These are phyloP conservation scores for Emergomyces orientalis DNA, from an alignment of 2,329 filamentous ascomycete genomes.

Conservation along the genomic window DNA sequence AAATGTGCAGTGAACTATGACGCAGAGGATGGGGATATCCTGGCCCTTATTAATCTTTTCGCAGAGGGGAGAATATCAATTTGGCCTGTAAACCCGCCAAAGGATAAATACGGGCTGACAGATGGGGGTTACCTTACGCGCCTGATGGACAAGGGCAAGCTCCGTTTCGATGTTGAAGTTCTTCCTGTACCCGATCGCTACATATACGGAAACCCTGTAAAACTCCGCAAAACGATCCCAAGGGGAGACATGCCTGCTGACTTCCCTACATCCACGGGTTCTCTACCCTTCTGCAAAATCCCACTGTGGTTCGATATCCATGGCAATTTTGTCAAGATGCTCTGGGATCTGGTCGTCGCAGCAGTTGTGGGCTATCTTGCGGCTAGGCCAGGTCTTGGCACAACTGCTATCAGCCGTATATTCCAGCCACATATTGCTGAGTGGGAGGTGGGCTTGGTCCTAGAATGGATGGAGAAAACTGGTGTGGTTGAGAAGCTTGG, in stretches of 20 bases:
- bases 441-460: slow-evolving; percentile 36
- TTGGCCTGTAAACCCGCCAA: slow-evolving; percentile 32
- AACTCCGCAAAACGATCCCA: slow-evolving; percentile 22
- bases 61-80: slow-evolving; percentile 29
- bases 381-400: slow-evolving; percentile 33
- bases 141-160: slow-evolving; percentile 36
- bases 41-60: slow-evolving; percentile 37
- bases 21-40: slow-evolving; percentile 37
- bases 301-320: slow-evolving; percentile 45
- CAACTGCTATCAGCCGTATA: slow-evolving; percentile 28
- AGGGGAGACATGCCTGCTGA: slow-evolving; percentile 16
- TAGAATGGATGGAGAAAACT: slow-evolving; percentile 34
- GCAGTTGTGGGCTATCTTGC: slow-evolving; percentile 36
- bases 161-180: slow-evolving; percentile 37
- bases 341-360: slow-evolving; percentile 37
- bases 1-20: slow-evolving; percentile 27
- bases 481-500: slow-evolving; percentile 17
- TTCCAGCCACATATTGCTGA: slow-evolving; percentile 31
- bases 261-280: neutral
- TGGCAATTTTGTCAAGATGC: slow-evolving; percentile 25
- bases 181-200: slow-evolving; percentile 29
- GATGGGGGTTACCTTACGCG: slow-evolving; percentile 40
- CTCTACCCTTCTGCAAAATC: slow-evolving; percentile 22
- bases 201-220: slow-evolving; percentile 32
- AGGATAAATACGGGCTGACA: slow-evolving; percentile 39